Conservation (phyloP, 345 rosid genomes). For the Chamaenerion angustifolium region DNA sequence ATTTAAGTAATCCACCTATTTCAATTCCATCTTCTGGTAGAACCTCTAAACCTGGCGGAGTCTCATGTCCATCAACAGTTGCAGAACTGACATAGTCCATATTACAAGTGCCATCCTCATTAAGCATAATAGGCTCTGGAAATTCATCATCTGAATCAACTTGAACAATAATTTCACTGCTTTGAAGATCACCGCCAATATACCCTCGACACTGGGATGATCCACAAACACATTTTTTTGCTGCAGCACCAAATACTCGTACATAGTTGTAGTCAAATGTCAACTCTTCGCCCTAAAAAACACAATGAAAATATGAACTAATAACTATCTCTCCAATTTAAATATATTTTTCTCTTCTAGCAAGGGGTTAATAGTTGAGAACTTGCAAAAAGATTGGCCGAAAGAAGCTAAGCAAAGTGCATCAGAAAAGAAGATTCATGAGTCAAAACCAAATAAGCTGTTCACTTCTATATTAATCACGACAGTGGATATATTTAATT, state of each 20-base stretch:
- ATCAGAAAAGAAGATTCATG: no score
- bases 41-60: conserved; percentile 13
- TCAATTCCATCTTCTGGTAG: conserved; percentile 6
- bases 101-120: conserved; percentile 42
- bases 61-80: conserved; percentile 16
- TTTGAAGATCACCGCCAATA: conserved; percentile 87
- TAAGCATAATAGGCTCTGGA: conserved; percentile 78
- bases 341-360: no score
- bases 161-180: conserved; percentile 65
- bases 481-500: no score
- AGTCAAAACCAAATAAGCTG: no score
- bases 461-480: no score
- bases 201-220: conserved; percentile 84
- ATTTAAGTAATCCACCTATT: not conserved
- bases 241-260: conserved; percentile 98
- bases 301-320: not conserved
- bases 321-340: no score
- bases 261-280: conserved; percentile 98
- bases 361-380: no score
- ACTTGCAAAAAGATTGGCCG: no score
- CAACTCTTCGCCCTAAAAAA: conserved; percentile 70
- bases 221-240: conserved; percentile 85
- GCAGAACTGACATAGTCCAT: conserved; percentile 16
- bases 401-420: no score
- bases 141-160: conserved; percentile 98